Evolutionary conservation across 2,329 filamentous ascomycete species (phyloP).

Genomic region (Pestalotiopsis sp.): DNA sequence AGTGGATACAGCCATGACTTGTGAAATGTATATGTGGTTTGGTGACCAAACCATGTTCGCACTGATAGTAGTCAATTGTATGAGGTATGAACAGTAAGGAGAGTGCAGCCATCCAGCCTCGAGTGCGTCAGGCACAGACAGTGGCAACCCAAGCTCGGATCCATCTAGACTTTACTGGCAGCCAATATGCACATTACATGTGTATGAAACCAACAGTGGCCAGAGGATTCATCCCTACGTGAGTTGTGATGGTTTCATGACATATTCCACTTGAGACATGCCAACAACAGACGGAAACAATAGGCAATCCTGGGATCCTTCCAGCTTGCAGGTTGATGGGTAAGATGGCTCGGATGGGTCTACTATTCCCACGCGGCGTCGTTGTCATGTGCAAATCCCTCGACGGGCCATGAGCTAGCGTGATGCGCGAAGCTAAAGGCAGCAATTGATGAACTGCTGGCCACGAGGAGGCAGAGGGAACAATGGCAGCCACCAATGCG

Average conservation of each 20-base stretch:
- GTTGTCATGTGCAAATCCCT: constrained; percentile 8
- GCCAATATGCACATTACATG: not conserved
- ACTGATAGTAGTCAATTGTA: not conserved
- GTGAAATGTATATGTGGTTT: not conserved
- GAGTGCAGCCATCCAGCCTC: no score
- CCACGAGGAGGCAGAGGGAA: not conserved
- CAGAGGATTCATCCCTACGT: not conserved
- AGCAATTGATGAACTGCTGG: not conserved
- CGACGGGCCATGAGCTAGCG: not conserved
- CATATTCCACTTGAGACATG: not conserved
- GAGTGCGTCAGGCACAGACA: no score
- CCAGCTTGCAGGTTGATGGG: no score
- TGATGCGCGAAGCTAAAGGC: not conserved
- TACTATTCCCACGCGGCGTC: not conserved
- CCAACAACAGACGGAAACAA: no score
- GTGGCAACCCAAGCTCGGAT: no score
- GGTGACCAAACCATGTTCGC: not conserved
- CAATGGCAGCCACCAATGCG: not conserved
- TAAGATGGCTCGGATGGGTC: no score
- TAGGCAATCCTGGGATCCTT: no score
- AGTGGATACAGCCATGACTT: not conserved
- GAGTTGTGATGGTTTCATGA: not conserved
- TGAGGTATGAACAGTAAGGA: not conserved
- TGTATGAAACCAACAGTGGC: not conserved
- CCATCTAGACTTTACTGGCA: no score